Percentiles rank a stretch among this genome's conserved stretches.
phyloP scores from a whole-genome alignment of 2,329 filamentous ascomycete genomes.

The Dactylellina drechsleri region DNA sequence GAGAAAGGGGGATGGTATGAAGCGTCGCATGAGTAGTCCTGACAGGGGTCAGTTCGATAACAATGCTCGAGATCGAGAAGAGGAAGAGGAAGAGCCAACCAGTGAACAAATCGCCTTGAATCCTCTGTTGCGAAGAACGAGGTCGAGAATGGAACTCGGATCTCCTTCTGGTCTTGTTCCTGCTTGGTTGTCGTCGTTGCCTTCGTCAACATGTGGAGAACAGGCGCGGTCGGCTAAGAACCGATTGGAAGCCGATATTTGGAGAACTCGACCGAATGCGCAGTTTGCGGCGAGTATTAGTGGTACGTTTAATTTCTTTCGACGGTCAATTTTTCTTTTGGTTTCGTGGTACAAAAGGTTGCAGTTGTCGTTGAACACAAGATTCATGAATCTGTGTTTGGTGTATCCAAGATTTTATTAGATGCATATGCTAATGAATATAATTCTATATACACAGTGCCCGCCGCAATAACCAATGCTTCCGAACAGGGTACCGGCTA shows the following conservation, averaged over 20 bases:
- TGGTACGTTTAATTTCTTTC: constrained; percentile 30
- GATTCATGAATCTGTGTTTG: no score
- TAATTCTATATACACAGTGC: not conserved
- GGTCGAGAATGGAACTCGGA: constrained; percentile 4
- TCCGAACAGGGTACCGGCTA: no score
- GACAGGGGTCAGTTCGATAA: no score
- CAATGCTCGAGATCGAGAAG: not conserved
- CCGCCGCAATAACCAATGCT: constrained; percentile 1
- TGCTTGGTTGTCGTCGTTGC: no score
- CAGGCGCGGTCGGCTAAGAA: constrained; percentile 17
- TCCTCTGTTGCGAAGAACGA: constrained; percentile 22
- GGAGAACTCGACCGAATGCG: constrained; percentile 7
- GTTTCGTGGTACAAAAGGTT: no score
- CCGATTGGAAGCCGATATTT: constrained; percentile 10
- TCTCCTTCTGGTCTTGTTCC: not conserved
- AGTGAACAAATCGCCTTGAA: constrained; percentile 9
- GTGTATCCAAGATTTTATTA: not conserved
- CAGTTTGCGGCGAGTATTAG: constrained; percentile 19
- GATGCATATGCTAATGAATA: constrained; percentile 4
- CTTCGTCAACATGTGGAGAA: not conserved
- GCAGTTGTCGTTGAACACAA: no score
- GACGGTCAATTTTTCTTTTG: not conserved
- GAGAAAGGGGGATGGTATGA: constrained; percentile 39
- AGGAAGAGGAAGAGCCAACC: constrained; percentile 6
- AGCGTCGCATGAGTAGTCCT: constrained; percentile 20